Percentiles rank a stretch among this genome's conserved stretches.
Conservation (phyloP, 768 basidiomycete species). For the Phanerochaete carnosa region DNA sequence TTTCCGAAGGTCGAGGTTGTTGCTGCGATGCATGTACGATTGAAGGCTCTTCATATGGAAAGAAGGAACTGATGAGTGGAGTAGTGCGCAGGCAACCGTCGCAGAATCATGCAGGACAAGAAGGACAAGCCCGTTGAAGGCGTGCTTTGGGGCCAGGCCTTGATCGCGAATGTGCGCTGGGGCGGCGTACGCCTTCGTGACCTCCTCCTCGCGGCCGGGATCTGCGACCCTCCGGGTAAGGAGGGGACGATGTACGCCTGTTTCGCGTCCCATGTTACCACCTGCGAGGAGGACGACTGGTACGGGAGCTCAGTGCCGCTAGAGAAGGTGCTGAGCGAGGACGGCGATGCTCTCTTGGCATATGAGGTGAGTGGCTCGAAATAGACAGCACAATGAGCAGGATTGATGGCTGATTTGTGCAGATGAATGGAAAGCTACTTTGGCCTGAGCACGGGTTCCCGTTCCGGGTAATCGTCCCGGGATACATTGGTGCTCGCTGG, state of each 20-base stretch:
- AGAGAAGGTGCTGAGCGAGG: conserved; percentile 40
- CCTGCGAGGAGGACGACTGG: conserved; percentile 56
- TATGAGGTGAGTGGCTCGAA: conserved; percentile 43
- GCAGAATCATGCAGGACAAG: conserved; percentile 18
- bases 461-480: conserved; percentile 4
- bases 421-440: conserved; percentile 1
- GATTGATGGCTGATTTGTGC: background rate
- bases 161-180: conserved; percentile 68
- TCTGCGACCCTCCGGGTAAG: conserved; percentile 15
- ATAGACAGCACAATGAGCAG: background rate
- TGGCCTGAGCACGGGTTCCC: conserved; percentile 5
- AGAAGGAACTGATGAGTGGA: background rate
- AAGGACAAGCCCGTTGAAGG: conserved; percentile 20
- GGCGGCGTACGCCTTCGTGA: conserved; percentile 56
- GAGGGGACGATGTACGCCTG: conserved; percentile 45
- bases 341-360: conserved; percentile 54
- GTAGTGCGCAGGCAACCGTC: conserved; percentile 26
- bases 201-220: conserved; percentile 43
- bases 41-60: too few relatives aligned
- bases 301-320: conserved; percentile 64
- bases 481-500: conserved; percentile 8
- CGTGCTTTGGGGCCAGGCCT: conserved; percentile 44
- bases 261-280: conserved; percentile 55
- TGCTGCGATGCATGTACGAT: conserved; percentile 53
- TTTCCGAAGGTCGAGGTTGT: conserved; percentile 31